Conservation (phyloP, 1,284 basidiomycete species). For the Heterobasidion annosum region DNA sequence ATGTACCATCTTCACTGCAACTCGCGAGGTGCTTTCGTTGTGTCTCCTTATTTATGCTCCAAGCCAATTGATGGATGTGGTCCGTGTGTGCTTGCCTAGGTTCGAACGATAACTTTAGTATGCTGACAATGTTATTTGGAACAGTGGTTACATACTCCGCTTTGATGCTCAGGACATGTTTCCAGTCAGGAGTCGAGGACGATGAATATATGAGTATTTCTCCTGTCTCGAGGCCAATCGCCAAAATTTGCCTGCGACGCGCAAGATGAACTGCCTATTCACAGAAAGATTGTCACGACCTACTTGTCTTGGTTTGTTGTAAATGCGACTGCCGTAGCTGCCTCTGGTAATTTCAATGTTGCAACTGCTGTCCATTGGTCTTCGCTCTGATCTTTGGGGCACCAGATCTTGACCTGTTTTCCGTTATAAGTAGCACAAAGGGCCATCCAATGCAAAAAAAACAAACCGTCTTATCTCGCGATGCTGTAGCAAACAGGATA, state of each 20-base stretch:
- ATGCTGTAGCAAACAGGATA: conserved; percentile 84
- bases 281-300: conserved; percentile 7
- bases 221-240: conserved; percentile 67
- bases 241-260: conserved; percentile 44
- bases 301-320: conserved; percentile 33
- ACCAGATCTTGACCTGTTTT: conserved; percentile 68
- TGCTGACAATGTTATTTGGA: too few relatives aligned
- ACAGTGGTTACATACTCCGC: conserved; percentile 30
- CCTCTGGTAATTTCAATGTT: conserved; percentile 52
- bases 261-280: neutral
- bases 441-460: neutral
- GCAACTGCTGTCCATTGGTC: conserved; percentile 40
- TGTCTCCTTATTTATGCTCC: conserved; percentile 36
- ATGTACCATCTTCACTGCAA: conserved; percentile 74
- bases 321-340: conserved; percentile 69
- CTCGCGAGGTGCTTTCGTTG: conserved; percentile 32
- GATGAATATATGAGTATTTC: conserved; percentile 49
- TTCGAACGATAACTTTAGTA: too few relatives aligned
- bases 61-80: conserved; percentile 61
- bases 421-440: neutral
- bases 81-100: conserved; percentile 41
- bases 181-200: conserved; percentile 37
- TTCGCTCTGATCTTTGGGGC: conserved; percentile 18
- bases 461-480: conserved; percentile 88
- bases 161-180: conserved; percentile 31